Base-by-base conservation (phyloP, 179 eudicot genomes). In the Silene noctiflora region DNA sequence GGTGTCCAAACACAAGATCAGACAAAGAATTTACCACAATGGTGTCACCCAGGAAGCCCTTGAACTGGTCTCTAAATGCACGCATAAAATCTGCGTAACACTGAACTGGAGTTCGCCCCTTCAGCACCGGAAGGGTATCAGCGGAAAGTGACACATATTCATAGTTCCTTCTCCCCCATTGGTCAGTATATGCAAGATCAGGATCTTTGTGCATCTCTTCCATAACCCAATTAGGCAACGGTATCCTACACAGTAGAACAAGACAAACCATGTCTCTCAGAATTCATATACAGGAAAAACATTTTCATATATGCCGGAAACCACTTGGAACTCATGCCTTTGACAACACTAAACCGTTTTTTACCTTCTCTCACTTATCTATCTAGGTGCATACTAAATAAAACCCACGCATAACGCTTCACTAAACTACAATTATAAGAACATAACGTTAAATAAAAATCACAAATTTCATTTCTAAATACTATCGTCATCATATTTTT, bases 31-130 rank as follows among this genome's bases (percentile, higher is more conserved):
- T 80, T 77, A 95, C 99, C 91, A 89, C 99, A 79, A 95, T 91
- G 67, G 98, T 93, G 78, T 93, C 89, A 0, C 98, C 99, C 8
- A 95, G 89, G 69, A 91, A 90, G 78, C 90, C 87, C 56, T 89
- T 75, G 65, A 95, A 95, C 66, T 84, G 85, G 80, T 88, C 91
- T 73, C 88, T 83, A 69, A 95, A 95, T 69, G 97, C 81, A 27
- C 92, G 88, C 99, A 96, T 93, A 75, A 88, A 96, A 69, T 96
- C 98, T 3, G 94, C 67, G 79, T 93, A 96, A 70, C 97, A 91
- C 79, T 96, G 98, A 56, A 96, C 84, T 1, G 98, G 99, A 24
- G 94, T 86, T 24, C 99, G 85, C 21, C 99, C 98, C 75, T 91
- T 96, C 71, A 93, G 83, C 31, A 86, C 91, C 8, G 99, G 99